These are phyloP conservation scores for Eucalyptus brandiana DNA, from an alignment of 345 rosid genomes.

Conservation along the genomic window DNA sequence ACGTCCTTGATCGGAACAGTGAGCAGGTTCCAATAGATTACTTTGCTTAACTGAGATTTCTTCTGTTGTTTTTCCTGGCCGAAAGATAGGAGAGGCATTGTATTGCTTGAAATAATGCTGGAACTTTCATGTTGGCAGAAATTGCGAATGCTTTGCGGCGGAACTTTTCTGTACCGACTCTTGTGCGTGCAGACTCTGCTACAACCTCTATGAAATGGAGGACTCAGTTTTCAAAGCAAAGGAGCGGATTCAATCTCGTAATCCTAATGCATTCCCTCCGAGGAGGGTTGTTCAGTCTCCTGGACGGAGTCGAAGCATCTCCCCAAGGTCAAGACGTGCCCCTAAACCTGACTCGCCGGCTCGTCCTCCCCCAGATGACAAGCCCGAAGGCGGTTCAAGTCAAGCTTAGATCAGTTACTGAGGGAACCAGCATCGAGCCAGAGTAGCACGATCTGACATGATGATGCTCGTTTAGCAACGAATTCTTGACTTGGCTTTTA, in stretches of 20 bases:
- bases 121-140: constrained; percentile 15
- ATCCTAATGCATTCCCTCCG: constrained; percentile 79
- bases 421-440: neutral
- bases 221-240: constrained; percentile 42
- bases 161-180: constrained; percentile 64
- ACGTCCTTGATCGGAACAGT: neutral
- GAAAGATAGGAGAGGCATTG: neutral
- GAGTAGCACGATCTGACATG: neutral
- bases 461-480: neutral
- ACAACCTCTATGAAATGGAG: constrained; percentile 49
- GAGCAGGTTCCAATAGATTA: neutral
- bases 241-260: constrained; percentile 42
- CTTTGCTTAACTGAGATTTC: neutral
- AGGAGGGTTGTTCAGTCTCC: constrained; percentile 30
- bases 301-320: neutral
- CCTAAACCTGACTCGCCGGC: neutral
- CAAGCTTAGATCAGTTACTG: neutral
- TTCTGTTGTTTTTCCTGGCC: neutral
- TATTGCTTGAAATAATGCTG: neutral
- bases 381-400: neutral
- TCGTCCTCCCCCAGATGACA: neutral
- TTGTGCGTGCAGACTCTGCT: constrained; percentile 64
- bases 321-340: neutral
- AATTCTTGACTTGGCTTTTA: neutral
- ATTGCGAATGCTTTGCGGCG: constrained; percentile 84